A percentile compares a stretch with the other conserved stretches of the same genome.
Conservation (phyloP, 306 rosid species). For the Acacia acuminata region DNA sequence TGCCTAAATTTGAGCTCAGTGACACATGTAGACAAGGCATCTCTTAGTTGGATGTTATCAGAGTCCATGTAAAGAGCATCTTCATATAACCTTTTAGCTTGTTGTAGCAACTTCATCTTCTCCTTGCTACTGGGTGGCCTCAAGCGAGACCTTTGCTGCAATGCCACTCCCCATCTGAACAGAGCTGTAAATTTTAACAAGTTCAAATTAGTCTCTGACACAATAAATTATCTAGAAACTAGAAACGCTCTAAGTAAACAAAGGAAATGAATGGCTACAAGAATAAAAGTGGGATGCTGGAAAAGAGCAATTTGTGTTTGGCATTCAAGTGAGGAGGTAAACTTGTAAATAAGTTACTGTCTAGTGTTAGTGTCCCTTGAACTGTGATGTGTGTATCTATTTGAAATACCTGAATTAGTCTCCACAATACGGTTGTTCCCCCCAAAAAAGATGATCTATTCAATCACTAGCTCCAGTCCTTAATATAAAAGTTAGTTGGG, state of each 20-base stretch:
- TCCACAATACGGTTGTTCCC: slow-evolving; percentile 7
- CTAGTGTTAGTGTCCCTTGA: neutral
- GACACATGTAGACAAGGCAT: slow-evolving; percentile 71
- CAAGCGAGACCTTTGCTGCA: slow-evolving; percentile 89
- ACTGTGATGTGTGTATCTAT: neutral
- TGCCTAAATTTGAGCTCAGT: slow-evolving; percentile 64
- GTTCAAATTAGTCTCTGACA: slow-evolving; percentile 23
- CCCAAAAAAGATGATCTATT: slow-evolving; percentile 10
- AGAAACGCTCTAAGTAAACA: neutral
- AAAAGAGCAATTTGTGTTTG: neutral
- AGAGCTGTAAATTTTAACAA: slow-evolving; percentile 57
- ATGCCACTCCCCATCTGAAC: slow-evolving; percentile 85
- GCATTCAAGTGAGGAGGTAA: no score
- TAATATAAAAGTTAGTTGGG: no score
- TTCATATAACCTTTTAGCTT: slow-evolving; percentile 83
- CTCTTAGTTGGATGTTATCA: slow-evolving; percentile 66
- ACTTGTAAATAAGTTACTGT: slow-evolving; percentile 1
- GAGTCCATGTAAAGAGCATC: slow-evolving; percentile 81
- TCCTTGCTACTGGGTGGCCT: slow-evolving; percentile 82
- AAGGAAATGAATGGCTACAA: neutral
- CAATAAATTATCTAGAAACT: neutral
- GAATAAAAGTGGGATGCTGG: neutral
- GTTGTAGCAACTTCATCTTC: slow-evolving; percentile 78
- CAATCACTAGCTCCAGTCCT: neutral
- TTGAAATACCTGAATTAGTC: slow-evolving; percentile 23